Evolutionary conservation across 78 protist genomes (phyloP).

Genomic region (Chrysochromulina parva): DNA sequence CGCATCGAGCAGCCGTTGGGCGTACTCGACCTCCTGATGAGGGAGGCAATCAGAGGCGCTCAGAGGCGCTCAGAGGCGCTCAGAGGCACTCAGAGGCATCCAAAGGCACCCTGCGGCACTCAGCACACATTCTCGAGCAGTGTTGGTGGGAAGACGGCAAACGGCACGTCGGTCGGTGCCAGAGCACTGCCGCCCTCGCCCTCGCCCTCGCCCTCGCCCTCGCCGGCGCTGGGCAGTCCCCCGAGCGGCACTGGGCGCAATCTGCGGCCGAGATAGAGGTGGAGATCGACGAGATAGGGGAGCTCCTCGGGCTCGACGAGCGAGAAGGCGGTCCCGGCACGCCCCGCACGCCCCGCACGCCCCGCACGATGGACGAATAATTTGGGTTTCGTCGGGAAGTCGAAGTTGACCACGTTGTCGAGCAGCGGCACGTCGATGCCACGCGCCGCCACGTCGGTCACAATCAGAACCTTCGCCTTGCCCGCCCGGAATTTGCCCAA

Average conservation of each 20-base stretch:
- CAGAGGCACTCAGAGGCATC: no score
- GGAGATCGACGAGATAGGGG: slow-evolving; percentile 85
- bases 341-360: slow-evolving; percentile 99
- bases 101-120: no score
- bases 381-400: slow-evolving; percentile 96
- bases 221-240: no score
- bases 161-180: no score
- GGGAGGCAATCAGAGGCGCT: no score
- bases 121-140: no score
- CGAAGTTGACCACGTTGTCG: slow-evolving; percentile 97
- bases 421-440: slow-evolving; percentile 98
- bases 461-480: slow-evolving; percentile 72
- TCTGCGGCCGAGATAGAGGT: slow-evolving; percentile 71
- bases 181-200: no score
- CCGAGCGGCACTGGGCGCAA: neutral
- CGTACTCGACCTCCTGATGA: neutral
- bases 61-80: no score
- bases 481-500: slow-evolving; percentile 77
- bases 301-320: slow-evolving; percentile 89
- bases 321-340: slow-evolving; percentile 87
- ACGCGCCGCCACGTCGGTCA: slow-evolving; percentile 99
- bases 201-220: no score
- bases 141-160: no score
- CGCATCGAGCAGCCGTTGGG: neutral
- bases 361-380: slow-evolving; percentile 99